These are phyloP conservation scores for Penicillium turbatum DNA, from an alignment of 495 filamentous ascomycete genomes.

Conservation along the genomic window DNA sequence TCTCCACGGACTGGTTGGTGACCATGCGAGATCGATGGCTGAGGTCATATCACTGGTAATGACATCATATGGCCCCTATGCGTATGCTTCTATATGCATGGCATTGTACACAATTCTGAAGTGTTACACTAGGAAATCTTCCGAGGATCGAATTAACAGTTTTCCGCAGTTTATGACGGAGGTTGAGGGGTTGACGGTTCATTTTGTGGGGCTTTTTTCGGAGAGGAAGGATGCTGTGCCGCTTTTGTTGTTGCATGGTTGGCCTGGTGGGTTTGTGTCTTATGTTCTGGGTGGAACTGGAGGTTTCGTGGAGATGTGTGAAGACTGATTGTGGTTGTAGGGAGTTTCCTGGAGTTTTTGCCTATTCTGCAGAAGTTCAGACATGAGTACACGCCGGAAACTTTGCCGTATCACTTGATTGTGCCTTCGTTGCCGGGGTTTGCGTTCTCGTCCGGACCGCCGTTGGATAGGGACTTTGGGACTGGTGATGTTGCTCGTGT, in stretches of 20 bases:
- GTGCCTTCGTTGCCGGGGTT: conserved; percentile 63
- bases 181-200: conserved; percentile 50
- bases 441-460: conserved; percentile 51
- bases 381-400: conserved; percentile 49
- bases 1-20: conserved; percentile 53
- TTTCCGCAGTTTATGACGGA: conserved; percentile 57
- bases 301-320: neutral
- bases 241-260: conserved; percentile 56
- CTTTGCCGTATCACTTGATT: conserved; percentile 62
- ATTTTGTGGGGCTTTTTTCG: conserved; percentile 62
- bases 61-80: neutral
- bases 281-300: neutral
- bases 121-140: conserved; percentile 35
- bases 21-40: conserved; percentile 52
- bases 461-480: conserved; percentile 46
- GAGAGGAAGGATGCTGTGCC: conserved; percentile 56
- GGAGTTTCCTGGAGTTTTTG: conserved; percentile 58
- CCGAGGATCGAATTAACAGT: conserved; percentile 55
- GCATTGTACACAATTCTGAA: neutral
- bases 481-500: conserved; percentile 41
- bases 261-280: conserved; percentile 45
- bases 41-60: conserved; percentile 42
- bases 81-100: neutral
- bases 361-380: conserved; percentile 41
- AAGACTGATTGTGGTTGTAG: conserved; percentile 11